Conservation (phyloP, 352 stramenopile genomes). For the Globisporangium sylvaticum region DNA sequence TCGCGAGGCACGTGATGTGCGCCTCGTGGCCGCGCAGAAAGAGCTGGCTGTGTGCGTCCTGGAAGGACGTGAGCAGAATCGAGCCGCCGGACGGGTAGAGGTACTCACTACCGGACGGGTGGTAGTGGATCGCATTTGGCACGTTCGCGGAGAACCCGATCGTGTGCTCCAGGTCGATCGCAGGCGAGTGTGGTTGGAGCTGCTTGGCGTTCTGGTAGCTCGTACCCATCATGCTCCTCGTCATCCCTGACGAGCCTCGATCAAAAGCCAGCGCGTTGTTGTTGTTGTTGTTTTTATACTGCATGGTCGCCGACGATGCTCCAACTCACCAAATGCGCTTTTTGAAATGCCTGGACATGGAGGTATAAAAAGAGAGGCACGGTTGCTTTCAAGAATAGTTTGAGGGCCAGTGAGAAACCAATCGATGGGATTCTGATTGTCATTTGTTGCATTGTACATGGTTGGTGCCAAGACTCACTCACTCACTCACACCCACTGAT, state of each 20-base stretch:
- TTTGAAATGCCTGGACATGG: not conserved
- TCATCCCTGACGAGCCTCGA: not conserved
- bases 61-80: conserved; percentile 73
- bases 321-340: not conserved
- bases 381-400: not conserved
- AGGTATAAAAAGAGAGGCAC: not conserved
- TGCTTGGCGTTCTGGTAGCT: not conserved
- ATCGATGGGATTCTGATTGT: not conserved
- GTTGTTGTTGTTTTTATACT: conserved; percentile 26
- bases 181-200: not conserved
- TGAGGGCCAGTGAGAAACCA: not conserved
- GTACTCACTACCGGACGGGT: conserved; percentile 77
- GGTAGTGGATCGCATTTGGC: conserved; percentile 81
- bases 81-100: conserved; percentile 86
- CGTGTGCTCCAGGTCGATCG: conserved; percentile 90
- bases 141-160: conserved; percentile 84
- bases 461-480: not conserved
- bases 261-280: not conserved
- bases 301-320: conserved; percentile 19
- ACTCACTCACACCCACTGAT: not conserved
- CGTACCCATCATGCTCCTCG: not conserved
- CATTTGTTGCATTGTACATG: not conserved
- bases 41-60: conserved; percentile 76
- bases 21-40: conserved; percentile 85
- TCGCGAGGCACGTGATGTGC: conserved; percentile 72